A percentile compares a stretch with the other conserved stretches of the same genome.
Evolutionary conservation across 768 basidiomycete genomes (phyloP).

Genomic region (Dioszegia crocea): DNA sequence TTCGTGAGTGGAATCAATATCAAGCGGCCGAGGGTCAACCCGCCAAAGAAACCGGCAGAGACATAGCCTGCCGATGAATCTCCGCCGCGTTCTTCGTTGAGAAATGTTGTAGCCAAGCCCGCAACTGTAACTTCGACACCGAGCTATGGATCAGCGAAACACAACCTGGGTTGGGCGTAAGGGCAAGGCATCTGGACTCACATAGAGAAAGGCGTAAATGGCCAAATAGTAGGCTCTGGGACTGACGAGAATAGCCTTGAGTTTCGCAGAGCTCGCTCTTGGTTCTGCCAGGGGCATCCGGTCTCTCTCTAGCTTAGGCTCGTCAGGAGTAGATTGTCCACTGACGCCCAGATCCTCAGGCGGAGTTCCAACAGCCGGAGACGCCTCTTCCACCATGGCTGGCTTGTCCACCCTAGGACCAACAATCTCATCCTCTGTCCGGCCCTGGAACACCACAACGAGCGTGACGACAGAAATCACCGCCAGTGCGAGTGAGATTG

Average conservation of each 20-base stretch:
- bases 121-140: slow-evolving; percentile 50
- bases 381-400: background rate
- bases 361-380: background rate
- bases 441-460: slow-evolving; percentile 62
- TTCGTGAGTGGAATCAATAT: slow-evolving; percentile 56
- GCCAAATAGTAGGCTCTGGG: slow-evolving; percentile 45
- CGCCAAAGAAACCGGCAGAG: slow-evolving; percentile 49
- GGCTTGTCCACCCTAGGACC: slow-evolving; percentile 52
- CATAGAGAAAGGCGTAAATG: slow-evolving; percentile 49
- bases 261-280: slow-evolving; percentile 30
- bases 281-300: background rate
- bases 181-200: slow-evolving; percentile 35
- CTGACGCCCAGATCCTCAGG: background rate
- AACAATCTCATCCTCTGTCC: slow-evolving; percentile 63
- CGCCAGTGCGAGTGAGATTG: slow-evolving; percentile 65
- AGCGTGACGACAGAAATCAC: slow-evolving; percentile 58
- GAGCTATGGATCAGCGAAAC: slow-evolving; percentile 26
- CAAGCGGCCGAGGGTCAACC: slow-evolving; percentile 58
- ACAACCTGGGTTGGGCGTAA: too few species aligned
- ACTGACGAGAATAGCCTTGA: slow-evolving; percentile 39
- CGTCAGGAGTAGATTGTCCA: background rate
- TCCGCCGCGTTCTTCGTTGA: slow-evolving; percentile 35
- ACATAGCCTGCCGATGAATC: slow-evolving; percentile 44
- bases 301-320: background rate
- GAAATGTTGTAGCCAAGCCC: slow-evolving; percentile 45